Evolutionary conservation across 2,329 filamentous ascomycete genomes (phyloP).

Genomic region (Cadophora luteo-olivacea): DNA sequence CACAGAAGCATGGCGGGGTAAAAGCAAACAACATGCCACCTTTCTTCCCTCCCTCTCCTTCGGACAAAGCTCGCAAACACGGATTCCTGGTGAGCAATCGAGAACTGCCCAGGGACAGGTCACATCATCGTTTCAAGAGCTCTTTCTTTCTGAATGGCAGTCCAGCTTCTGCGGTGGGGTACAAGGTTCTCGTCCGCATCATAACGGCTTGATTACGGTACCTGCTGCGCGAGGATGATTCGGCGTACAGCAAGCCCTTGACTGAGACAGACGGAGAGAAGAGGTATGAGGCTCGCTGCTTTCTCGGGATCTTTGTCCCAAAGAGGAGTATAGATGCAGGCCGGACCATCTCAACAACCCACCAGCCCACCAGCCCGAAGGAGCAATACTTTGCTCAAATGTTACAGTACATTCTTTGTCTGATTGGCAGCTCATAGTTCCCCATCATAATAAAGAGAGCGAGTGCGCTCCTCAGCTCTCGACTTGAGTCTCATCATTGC

Average conservation of each 20-base stretch:
- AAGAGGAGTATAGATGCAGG: constrained; percentile 9
- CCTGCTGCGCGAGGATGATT: not conserved
- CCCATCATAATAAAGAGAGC: no score
- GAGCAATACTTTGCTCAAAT: not conserved
- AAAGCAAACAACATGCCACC: no score
- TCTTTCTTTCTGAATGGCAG: constrained; percentile 1
- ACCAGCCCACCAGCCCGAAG: not conserved
- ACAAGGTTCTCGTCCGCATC: not conserved
- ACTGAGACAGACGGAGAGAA: no score
- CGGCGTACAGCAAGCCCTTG: no score
- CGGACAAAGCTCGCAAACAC: constrained; percentile 19
- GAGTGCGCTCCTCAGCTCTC: no score
- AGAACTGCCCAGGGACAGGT: not conserved
- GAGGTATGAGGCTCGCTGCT: constrained; percentile 11
- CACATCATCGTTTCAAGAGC: not conserved
- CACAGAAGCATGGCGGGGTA: not conserved
- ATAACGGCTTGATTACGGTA: not conserved
- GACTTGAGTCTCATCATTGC: no score
- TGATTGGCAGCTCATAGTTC: no score
- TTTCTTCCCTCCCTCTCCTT: no score
- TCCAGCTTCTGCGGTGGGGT: not conserved
- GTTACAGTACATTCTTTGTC: no score
- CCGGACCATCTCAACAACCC: no score
- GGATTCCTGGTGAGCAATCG: not conserved
- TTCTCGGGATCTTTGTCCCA: constrained; percentile 20